Evolutionary conservation across 805 yeast genomes (phyloP).

Genomic region (Candida methanosorbosa): DNA sequence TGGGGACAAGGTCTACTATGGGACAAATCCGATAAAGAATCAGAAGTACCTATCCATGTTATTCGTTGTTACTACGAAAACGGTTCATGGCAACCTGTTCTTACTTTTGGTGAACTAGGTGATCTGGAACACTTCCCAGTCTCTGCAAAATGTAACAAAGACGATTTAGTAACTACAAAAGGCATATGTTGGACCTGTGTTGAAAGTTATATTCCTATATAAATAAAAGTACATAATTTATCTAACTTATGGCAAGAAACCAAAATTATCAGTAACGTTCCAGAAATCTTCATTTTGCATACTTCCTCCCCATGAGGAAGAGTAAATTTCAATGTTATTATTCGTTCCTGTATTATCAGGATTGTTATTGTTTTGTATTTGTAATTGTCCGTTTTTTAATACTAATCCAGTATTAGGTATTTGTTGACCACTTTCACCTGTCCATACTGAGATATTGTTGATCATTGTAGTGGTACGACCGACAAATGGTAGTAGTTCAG

Average conservation of each 20-base stretch:
- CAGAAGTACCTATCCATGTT: constrained; percentile 13
- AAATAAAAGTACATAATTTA: neutral
- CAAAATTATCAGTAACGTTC: constrained; percentile 39
- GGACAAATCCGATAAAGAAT: constrained; percentile 16
- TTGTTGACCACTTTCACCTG: constrained; percentile 37
- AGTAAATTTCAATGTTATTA: constrained; percentile 5
- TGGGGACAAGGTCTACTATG: constrained; percentile 45
- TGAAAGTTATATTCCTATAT: constrained; percentile 5
- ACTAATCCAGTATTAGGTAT: constrained; percentile 27
- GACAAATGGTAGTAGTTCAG: constrained; percentile 25
- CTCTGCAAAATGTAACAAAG: constrained; percentile 4
- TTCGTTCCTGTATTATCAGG: constrained; percentile 2
- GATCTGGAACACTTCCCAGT: constrained; percentile 7
- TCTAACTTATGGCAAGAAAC: constrained; percentile 28
- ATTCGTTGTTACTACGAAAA: constrained; percentile 10
- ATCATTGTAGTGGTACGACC: constrained; percentile 53
- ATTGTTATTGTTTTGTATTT: neutral
- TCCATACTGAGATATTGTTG: constrained; percentile 53
- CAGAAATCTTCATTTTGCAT: constrained; percentile 34
- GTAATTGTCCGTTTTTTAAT: constrained; percentile 8
- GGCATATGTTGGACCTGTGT: constrained; percentile 15
- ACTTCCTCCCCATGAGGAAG: constrained; percentile 10
- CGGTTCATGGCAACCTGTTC: constrained; percentile 5
- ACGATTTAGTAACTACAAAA: constrained; percentile 4
- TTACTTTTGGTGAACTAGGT: constrained; percentile 8